Percentiles rank a stretch among this genome's conserved stretches.
Conservation (phyloP, 208 protist genomes). For the Trypanosoma rangeli region DNA sequence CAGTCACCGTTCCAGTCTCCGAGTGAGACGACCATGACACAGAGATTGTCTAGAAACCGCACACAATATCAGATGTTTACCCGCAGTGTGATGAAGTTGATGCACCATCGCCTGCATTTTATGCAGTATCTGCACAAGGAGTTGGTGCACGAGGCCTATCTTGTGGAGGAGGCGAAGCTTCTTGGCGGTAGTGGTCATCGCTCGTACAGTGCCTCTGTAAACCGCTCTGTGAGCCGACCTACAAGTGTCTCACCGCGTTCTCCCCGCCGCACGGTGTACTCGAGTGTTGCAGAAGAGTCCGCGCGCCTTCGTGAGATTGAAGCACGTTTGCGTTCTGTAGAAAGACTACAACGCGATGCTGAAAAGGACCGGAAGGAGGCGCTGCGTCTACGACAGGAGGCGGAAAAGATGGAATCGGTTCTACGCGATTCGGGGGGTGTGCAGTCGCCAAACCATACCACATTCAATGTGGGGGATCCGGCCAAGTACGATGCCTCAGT, state of each 20-base stretch:
- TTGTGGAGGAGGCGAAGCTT: constrained; percentile 66
- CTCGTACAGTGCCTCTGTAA: constrained; percentile 17
- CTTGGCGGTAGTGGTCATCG: constrained; percentile 29
- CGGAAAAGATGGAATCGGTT: constrained; percentile 41
- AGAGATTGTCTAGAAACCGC: constrained; percentile 28
- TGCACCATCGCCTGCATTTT: constrained; percentile 84
- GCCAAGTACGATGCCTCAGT: neutral
- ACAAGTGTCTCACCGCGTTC: constrained; percentile 23
- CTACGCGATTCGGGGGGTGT: neutral
- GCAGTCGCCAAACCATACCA: neutral
- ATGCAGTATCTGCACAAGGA: constrained; percentile 87
- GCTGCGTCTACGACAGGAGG: constrained; percentile 54
- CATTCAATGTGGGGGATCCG: neutral
- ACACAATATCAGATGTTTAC: constrained; percentile 49
- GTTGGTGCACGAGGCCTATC: constrained; percentile 79
- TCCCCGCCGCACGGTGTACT: constrained; percentile 19
- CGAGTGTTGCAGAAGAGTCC: constrained; percentile 36
- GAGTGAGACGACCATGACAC: constrained; percentile 28
- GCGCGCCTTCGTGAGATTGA: constrained; percentile 70
- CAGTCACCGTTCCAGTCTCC: constrained; percentile 10
- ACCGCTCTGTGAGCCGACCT: constrained; percentile 15
- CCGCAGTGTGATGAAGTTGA: constrained; percentile 59
- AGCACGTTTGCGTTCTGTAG: constrained; percentile 58
- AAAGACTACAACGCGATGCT: constrained; percentile 65
- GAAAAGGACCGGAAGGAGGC: constrained; percentile 61